Evolutionary conservation across 345 rosid species (phyloP).

Genomic region (Salix suchowensis): DNA sequence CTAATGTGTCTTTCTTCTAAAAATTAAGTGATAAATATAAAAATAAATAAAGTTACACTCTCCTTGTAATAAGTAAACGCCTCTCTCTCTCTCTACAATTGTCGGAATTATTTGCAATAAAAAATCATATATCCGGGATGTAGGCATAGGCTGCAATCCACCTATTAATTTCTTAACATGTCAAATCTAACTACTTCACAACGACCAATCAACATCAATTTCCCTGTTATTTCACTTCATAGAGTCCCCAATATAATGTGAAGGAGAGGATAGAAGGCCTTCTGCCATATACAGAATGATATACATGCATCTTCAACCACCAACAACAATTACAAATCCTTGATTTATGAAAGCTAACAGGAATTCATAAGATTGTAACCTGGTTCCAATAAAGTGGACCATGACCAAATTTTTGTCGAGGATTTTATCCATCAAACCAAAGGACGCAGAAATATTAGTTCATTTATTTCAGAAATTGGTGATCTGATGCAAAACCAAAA

Average conservation of each 20-base stretch:
- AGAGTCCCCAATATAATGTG: slow-evolving; percentile 17
- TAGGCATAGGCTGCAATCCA: no score
- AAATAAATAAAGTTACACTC: no score
- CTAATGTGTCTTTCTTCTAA: no score
- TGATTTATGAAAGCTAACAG: slow-evolving; percentile 4
- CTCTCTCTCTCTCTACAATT: no score
- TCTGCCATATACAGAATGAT: slow-evolving; percentile 36
- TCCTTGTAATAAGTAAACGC: no score
- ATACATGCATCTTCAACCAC: neutral
- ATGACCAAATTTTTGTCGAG: neutral
- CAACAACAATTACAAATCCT: neutral
- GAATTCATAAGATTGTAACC: neutral
- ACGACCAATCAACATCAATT: slow-evolving; percentile 19
- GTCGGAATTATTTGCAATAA: no score
- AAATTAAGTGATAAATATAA: no score
- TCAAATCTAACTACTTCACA: slow-evolving; percentile 35
- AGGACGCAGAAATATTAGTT: slow-evolving; percentile 9
- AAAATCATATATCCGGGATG: no score
- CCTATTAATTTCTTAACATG: no score
- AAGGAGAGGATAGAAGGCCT: slow-evolving; percentile 62
- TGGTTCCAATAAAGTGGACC: slow-evolving; percentile 9
- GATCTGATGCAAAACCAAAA: neutral
- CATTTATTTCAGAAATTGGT: slow-evolving; percentile 26
- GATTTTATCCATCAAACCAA: slow-evolving; percentile 3
- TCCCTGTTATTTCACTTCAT: slow-evolving; percentile 11